Base-by-base conservation (phyloP, 2,329 filamentous ascomycete species). In the Cordyceps cateniannulata region DNA sequence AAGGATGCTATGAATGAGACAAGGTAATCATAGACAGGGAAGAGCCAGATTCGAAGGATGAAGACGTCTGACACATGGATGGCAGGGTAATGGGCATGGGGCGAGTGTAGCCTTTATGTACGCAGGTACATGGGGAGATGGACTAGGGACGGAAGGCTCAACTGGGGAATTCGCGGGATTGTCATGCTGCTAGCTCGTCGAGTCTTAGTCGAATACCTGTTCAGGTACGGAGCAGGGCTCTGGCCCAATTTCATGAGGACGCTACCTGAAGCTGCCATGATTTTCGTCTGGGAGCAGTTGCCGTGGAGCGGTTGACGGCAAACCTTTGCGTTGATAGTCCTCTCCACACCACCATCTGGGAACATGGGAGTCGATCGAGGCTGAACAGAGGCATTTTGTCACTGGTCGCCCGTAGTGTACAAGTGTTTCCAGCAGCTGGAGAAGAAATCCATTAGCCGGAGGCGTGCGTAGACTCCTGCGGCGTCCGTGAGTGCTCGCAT, bases 21-120 rank as follows among this genome's bases (percentile, higher is more conserved):
- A 10, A 29, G 45, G 18, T 59, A 9, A 20, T 51, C 47, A 59
- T 40, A 59, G 82, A 81, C 2, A 70, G 84, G 44, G 84, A 83
- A 63, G 76, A 83, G 44, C 78, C 85, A 29, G 77, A 1, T 42
- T 7, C 40, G 25, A 18, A 22, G 22, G 35, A 12, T 22, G n/a
- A 44, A 24, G 35, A 44, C 3, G 24, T n/a, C 14, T 7, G 14
- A 48, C 12, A 45, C 5, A 29, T 32, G 10, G 14, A 27, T 24
- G 16, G 18, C 12, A 8, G 45, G 5, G 32, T 40, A n/a, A 16
- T 35, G 32, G 9, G 32, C 24, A 51, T 42, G 47, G 35, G 56
- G 38, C 56, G 24, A 51, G 47, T 18, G 32, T 44, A 14, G 10
- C 45, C 22, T 51, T 22, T 59, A 51, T 58, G 52, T 45, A 29